Conservation (phyloP, 805 yeast genomes). For the Dipodascopsis tothii region DNA sequence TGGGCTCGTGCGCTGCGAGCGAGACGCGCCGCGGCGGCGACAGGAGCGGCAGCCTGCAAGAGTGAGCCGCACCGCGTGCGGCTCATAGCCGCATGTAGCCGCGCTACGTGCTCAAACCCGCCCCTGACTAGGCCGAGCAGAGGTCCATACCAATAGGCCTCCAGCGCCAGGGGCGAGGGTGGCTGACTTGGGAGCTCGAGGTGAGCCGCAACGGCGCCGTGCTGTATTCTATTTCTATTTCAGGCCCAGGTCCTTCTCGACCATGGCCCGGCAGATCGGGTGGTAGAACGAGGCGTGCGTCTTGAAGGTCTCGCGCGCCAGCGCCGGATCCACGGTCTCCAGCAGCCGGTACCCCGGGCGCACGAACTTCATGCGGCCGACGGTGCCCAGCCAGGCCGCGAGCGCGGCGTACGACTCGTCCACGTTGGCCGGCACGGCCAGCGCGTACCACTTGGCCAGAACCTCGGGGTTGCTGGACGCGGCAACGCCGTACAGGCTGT, state of each 20-base stretch:
- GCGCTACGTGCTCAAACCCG: no score
- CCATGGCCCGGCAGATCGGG: conserved; percentile 76
- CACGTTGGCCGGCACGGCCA: conserved; percentile 52
- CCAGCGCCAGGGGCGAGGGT: no score
- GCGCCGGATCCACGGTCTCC: conserved; percentile 52
- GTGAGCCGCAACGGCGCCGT: no score
- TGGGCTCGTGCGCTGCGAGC: no score
- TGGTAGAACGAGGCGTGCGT: conserved; percentile 59
- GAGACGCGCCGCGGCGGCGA: no score
- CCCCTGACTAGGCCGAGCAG: no score
- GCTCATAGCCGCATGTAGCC: no score
- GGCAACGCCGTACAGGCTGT: conserved; percentile 39
- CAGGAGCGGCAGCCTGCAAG: no score
- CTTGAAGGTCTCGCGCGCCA: conserved; percentile 61
- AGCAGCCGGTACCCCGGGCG: conserved; percentile 74
- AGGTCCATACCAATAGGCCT: no score
- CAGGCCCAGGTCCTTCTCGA: conserved; percentile 68
- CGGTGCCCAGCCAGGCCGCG: conserved; percentile 81
- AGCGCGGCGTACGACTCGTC: conserved; percentile 41
- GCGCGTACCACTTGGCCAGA: conserved; percentile 64
- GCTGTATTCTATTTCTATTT: background rate
- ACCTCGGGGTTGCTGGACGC: conserved; percentile 71
- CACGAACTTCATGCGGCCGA: conserved; percentile 91
- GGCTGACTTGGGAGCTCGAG: no score
- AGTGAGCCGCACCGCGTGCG: no score